A percentile compares a stretch with the other conserved stretches of the same genome.
These are phyloP conservation scores for Polyplosphaeria fusca DNA, from an alignment of 495 filamentous ascomycete genomes.

Conservation along the genomic window DNA sequence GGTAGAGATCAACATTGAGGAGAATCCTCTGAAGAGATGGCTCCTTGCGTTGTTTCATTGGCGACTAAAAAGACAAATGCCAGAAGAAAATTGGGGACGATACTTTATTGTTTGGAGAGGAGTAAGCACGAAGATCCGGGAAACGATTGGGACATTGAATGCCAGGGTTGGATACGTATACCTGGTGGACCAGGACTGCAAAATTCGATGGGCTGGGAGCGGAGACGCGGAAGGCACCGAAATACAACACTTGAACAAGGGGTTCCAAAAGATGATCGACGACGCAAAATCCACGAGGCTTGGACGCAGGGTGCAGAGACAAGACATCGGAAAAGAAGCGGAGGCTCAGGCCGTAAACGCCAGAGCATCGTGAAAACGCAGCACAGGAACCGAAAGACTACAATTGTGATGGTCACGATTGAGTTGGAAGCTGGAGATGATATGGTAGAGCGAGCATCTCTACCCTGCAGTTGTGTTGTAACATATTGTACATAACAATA, in stretches of 20 bases:
- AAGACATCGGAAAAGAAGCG: slow-evolving; percentile 11
- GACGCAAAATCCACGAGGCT: slow-evolving; percentile 42
- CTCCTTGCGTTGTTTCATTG: slow-evolving; percentile 69
- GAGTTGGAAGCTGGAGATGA: no score
- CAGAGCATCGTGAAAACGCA: slow-evolving; percentile 13
- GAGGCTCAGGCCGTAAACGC: slow-evolving; percentile 18
- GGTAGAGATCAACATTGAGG: slow-evolving; percentile 83
- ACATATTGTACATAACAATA: neutral
- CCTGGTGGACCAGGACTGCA: slow-evolving; percentile 79
- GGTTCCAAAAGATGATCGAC: slow-evolving; percentile 63
- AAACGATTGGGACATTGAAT: slow-evolving; percentile 79
- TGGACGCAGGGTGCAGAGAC: slow-evolving; percentile 4
- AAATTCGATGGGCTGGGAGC: slow-evolving; percentile 92
- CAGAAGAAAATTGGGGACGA: slow-evolving; percentile 58
- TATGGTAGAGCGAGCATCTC: no score
- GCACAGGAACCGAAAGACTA: neutral
- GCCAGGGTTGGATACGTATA: slow-evolving; percentile 92
- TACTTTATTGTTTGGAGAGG: slow-evolving; percentile 86
- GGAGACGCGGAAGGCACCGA: slow-evolving; percentile 69
- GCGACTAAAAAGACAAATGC: slow-evolving; percentile 55
- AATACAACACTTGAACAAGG: slow-evolving; percentile 65
- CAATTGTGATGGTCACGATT: no score
- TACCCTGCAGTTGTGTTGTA: neutral
- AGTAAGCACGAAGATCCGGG: slow-evolving; percentile 66
- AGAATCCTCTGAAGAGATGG: slow-evolving; percentile 70